phyloP scores from a whole-genome alignment of 2,329 filamentous ascomycete species.

The Clarireedia homoeocarpa region DNA sequence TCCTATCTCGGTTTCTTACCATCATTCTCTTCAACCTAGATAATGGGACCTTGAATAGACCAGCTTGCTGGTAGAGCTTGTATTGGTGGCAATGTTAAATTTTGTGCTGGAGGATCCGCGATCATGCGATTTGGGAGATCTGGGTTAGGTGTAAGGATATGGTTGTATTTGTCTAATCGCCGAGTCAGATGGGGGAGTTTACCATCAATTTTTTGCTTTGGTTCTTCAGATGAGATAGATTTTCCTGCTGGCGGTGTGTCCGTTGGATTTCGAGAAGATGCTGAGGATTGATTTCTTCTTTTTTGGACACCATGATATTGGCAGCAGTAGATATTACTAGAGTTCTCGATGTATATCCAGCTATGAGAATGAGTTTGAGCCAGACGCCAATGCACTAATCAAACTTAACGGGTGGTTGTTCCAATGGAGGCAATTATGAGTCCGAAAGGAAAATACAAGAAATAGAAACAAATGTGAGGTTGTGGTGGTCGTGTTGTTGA shows the following conservation, averaged over 20 bases:
- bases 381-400: not conserved
- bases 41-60: not conserved
- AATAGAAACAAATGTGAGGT: no score
- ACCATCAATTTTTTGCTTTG: not conserved
- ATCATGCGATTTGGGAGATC: no score
- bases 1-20: not conserved
- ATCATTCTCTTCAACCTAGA: not conserved
- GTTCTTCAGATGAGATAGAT: not conserved
- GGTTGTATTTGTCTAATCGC: not conserved
- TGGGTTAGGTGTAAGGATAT: no score
- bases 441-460: no score
- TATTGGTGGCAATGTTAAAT: not conserved
- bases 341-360: not conserved
- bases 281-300: not conserved
- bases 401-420: no score
- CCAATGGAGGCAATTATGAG: no score
- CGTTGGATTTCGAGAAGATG: not conserved
- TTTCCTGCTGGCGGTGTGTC: not conserved
- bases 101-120: no score
- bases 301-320: not conserved
- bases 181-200: not conserved
- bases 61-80: not conserved
- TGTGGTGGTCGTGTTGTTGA: no score
- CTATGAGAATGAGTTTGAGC: not conserved
- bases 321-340: not conserved